Evolutionary conservation across 2,329 filamentous ascomycete species (phyloP), one percentile per base, ranked within the genome.

Genomic region (Paraphaeosphaeria minitans): DNA sequence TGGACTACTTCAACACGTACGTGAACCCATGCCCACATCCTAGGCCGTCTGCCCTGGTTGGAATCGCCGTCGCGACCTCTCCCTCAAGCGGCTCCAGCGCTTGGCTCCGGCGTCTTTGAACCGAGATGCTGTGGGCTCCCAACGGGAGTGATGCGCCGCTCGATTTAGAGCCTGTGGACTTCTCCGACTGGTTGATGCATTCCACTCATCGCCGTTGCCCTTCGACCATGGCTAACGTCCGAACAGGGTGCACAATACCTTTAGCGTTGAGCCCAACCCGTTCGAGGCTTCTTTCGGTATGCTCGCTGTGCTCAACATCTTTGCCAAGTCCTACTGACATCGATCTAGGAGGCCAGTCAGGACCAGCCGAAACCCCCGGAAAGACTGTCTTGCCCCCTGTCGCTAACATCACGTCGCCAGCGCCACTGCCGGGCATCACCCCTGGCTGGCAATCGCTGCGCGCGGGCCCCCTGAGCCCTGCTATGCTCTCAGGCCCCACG

Each of bases 391-490:
- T 99, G 62, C 95, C 95, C 52, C 91, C 93, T 16, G 93, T 98
- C 67, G 93, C 93, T 48, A 86, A 93, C 63, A 85, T 99, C 69
- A 96, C 95, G 24, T 98, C 95, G 48, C 94, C 95, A 7, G 87
- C 92, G 22, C 85, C 96, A 21, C 80, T 92, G 33, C 89, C 89
- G 48, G 92, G 90, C 64, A 85, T 86, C 69, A 91, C 87, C 64
- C 87, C 87, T 55, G 90, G 90, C 77, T 97, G 93, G 93, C 86
- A 93, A 68, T 97, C 93, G 47, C 82, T 99, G 71, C 89, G 95
- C 65, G 93, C 93, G 60, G 95, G 95, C 68, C 95, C 95, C 43
- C 80, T 99, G 66, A 98, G 95, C 78, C 95, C 95, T 80, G 95
- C 94, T 64, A 98, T 99, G 93, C 88, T 99, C 56, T 92, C 93